Base-by-base conservation (phyloP, 805 yeast genomes). In the Starmerella vaccinii region DNA sequence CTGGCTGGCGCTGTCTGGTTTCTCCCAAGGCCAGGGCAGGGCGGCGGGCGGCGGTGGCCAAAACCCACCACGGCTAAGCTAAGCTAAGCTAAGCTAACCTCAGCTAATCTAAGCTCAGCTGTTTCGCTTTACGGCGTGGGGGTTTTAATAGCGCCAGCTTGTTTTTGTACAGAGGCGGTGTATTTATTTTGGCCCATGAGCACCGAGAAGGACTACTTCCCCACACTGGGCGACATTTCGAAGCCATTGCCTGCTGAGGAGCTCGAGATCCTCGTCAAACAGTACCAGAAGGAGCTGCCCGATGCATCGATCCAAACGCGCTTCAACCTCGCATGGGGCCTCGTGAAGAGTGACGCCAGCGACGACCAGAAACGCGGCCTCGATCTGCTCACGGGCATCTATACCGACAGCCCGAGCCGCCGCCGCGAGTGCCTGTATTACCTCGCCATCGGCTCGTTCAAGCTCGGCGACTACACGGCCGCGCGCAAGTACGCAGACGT, bases 241-340 rank as follows among this genome's bases (percentile, higher is more conserved):
- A 30, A 38, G 42, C 82, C 94, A 0, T 72, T 89, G 21, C 73
- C 89, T 0, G 74, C 76, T 5, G 84, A 82, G 50, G 95, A 90
- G 61, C 73, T 92, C 38, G 81, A 78, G 15, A 76, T 88, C 0
- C 74, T 92, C 27, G 81, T 78, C 56, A 76, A 80, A 58, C 95
- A 87, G 61, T 87, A 85, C 37, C 76, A 79, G 24, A 72, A 82
- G 1, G 97, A 92, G 64, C 81, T 84, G 29, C 95, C 92, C 5
- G 71, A 75, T 35, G 88, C 86, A 0, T 74, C 89, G 0, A 75
- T 84, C 0, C 97, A 88, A 65, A 82, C 96, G 2, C 77, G 80
- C 51, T 92, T 92, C 74, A 92, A 94, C 67, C 85, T 84, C 60
- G 95, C 97, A 0, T 92, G 99, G 98, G 98, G 94, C 3, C 71